Evolutionary conservation across 2,329 filamentous ascomycete species (phyloP).

Genomic region (Thermothelomyces thermophilus): DNA sequence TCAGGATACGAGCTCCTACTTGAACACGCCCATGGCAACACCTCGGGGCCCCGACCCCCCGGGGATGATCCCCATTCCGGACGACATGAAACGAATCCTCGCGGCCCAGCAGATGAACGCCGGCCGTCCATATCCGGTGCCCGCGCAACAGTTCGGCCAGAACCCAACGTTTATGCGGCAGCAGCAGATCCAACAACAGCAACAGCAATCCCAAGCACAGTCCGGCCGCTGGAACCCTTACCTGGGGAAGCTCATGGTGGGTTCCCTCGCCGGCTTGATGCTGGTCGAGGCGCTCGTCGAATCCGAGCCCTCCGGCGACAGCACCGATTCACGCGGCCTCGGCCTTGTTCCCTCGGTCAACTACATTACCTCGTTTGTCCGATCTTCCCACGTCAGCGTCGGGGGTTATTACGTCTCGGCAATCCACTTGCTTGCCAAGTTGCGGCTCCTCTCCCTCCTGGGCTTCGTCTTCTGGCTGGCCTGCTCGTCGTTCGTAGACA

Average conservation of each 20-base stretch:
- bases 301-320: constrained; percentile 57
- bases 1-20: constrained; percentile 37
- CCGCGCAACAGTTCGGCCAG: constrained; percentile 32
- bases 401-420: constrained; percentile 47
- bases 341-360: constrained; percentile 55
- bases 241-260: constrained; percentile 79
- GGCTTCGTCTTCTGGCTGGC: constrained; percentile 49
- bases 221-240: constrained; percentile 50
- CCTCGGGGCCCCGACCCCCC: constrained; percentile 39
- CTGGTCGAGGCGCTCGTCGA: constrained; percentile 73
- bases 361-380: constrained; percentile 44
- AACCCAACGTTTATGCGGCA: constrained; percentile 45
- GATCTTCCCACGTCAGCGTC: constrained; percentile 44
- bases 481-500: constrained; percentile 47
- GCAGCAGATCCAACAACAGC: constrained; percentile 50
- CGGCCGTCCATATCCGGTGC: constrained; percentile 46
- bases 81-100: constrained; percentile 57
- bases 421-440: constrained; percentile 40
- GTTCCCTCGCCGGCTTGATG: constrained; percentile 87
- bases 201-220: constrained; percentile 40
- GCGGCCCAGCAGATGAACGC: constrained; percentile 48
- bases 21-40: constrained; percentile 39
- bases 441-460: constrained; percentile 49
- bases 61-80: constrained; percentile 60
- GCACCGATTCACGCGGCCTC: constrained; percentile 59